A percentile compares a stretch with the other conserved stretches of the same genome.
phyloP scores from a whole-genome alignment of 495 filamentous ascomycete genomes.

The Thermothielavioides terrestris region DNA sequence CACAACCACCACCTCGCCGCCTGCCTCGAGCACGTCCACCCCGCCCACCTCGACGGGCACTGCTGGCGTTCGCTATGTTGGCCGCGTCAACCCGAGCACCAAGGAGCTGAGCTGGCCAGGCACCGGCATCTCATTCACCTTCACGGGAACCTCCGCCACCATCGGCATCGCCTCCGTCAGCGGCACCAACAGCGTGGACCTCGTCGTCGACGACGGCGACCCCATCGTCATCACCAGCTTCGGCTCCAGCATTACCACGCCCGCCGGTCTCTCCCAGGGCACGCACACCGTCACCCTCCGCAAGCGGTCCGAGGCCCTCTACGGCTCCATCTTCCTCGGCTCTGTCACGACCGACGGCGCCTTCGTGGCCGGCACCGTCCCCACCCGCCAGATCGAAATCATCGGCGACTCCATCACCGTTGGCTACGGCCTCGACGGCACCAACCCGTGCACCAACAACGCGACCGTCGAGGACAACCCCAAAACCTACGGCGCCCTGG shows the following conservation, averaged over 20 bases:
- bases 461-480: not conserved
- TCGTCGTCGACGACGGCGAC: not conserved
- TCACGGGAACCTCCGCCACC: not conserved
- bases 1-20: constrained; percentile 12
- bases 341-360: not conserved
- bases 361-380: not conserved
- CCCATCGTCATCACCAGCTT: not conserved
- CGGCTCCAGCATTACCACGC: not conserved
- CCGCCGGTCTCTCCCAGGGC: not conserved
- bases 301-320: not conserved
- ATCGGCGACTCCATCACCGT: not conserved
- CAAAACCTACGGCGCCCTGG: not conserved
- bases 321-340: not conserved
- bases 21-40: no score
- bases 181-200: not conserved
- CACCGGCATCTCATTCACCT: not conserved
- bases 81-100: not conserved
- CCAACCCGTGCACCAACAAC: not conserved
- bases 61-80: not conserved
- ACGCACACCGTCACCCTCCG: not conserved
- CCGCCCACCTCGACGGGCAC: no score
- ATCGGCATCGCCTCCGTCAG: not conserved
- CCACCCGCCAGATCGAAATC: not conserved
- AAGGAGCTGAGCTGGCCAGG: not conserved
- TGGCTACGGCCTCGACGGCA: not conserved